Base-by-base conservation (phyloP, 2,329 filamentous ascomycete species). In the Ramularia collo-cygni region DNA sequence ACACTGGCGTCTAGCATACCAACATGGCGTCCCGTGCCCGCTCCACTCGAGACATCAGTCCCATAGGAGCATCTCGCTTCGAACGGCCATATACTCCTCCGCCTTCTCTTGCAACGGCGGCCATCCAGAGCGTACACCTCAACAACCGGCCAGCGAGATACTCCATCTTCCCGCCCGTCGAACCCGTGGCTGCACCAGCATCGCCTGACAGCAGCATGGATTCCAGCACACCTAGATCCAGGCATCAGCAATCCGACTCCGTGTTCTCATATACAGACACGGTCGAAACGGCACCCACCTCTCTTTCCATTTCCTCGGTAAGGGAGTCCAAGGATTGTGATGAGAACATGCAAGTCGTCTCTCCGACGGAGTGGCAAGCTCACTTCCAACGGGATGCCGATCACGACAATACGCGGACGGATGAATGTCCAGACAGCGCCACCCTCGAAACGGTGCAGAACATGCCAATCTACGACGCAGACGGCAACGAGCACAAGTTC, bases 401-500 rank as follows among this genome's bases (percentile, higher is more conserved):
- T 29, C 43, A 59, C 14, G 45, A 54, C 31, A 42, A 44, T n/a
- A 19, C 42, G 28, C 30, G 52, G 10, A 54, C 52, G 4, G 61
- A 64, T 41, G 52, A 58, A 16, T 55, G 53, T 15, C 62, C 60
- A 2, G 56, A 62, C 35, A 52, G 55, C 29, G 54, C 49, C 8
- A 57, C 55, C 14, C 51, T 64, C 8, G 55, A 54, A 21, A 52
- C 52, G 8, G 57, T 58, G 6, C 52, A 58, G 27, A 54, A 61
- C 17, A 52, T 63, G n/a, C 59, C 56, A 24, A 50, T 87, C 10
- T 70, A 83, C 30, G 81, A 84, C 59, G 67, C 67, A 27, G 61
- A 79, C 42, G 78, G 79, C 40, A 77, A 75, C 40, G 63, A 72
- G 10, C 71, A 72, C 30, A 65, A 73, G 0, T 86, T 86, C 61